These are phyloP conservation scores for Ustilago sp. DNA, from an alignment of 1,284 basidiomycete species.

Conservation along the genomic window DNA sequence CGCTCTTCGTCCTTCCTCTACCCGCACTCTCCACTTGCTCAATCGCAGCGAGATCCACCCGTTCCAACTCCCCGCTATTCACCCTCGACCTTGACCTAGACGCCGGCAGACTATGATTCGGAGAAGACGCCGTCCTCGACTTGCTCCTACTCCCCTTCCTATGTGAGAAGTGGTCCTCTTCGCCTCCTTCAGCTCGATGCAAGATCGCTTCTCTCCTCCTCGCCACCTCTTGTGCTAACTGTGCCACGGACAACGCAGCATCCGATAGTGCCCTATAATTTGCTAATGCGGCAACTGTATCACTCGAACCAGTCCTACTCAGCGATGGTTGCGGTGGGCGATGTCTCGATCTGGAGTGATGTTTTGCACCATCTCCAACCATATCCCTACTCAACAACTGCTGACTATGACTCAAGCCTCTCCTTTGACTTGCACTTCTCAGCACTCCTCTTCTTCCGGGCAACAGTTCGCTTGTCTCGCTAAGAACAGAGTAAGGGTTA, in stretches of 20 bases:
- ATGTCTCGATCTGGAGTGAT: conserved; percentile 28
- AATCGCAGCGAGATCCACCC: neutral
- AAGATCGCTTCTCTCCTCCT: conserved; percentile 35
- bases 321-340: conserved; percentile 12
- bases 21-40: neutral
- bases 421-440: conserved; percentile 23
- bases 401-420: conserved; percentile 28
- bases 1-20: neutral
- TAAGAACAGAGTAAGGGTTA: conserved; percentile 39
- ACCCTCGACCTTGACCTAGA: conserved; percentile 23
- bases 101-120: conserved; percentile 23
- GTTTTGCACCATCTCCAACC: neutral
- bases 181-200: conserved; percentile 15
- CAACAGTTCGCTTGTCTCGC: conserved; percentile 45
- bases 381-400: conserved; percentile 9
- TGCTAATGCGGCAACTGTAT: conserved; percentile 16
- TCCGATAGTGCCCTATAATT: conserved; percentile 51
- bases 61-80: conserved; percentile 30
- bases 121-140: conserved; percentile 24
- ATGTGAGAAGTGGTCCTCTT: conserved; percentile 41
- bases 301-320: conserved; percentile 20
- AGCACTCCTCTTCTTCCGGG: conserved; percentile 19
- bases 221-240: conserved; percentile 52
- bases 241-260: conserved; percentile 54
- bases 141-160: conserved; percentile 24